These are phyloP conservation scores for Colletotrichum viniferum DNA, from an alignment of 2,329 filamentous ascomycete species.

Conservation along the genomic window DNA sequence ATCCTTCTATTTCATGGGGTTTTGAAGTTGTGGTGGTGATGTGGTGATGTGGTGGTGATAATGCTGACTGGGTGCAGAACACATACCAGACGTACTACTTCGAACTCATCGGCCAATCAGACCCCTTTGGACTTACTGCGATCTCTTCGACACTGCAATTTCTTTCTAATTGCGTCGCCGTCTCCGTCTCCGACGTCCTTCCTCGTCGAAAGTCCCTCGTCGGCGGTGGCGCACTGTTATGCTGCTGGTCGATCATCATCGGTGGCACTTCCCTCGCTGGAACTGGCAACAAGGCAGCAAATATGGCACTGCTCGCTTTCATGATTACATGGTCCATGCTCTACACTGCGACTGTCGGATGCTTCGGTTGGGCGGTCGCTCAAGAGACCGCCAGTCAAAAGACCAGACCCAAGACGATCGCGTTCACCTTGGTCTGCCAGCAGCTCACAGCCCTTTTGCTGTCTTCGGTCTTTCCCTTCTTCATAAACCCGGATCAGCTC, in stretches of 20 bases:
- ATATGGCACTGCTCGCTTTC: constrained; percentile 29
- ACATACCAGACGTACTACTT: constrained; percentile 35
- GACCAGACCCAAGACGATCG: constrained; percentile 32
- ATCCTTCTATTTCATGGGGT: neutral
- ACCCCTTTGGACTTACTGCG: constrained; percentile 31
- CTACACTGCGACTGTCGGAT: constrained; percentile 30
- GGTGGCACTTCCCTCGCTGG: neutral
- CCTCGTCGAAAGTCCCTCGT: neutral
- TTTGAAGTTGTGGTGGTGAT: neutral
- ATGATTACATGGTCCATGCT: constrained; percentile 36
- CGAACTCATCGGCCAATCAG: constrained; percentile 32
- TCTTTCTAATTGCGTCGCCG: neutral
- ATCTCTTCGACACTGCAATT: constrained; percentile 24
- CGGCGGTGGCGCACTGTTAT: neutral
- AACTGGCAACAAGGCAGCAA: constrained; percentile 19
- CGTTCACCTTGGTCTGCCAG: constrained; percentile 32
- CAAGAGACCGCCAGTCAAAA: constrained; percentile 31
- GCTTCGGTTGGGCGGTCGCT: constrained; percentile 32
- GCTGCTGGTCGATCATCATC: neutral
- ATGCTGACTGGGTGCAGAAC: constrained; percentile 16
- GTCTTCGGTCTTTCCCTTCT: constrained; percentile 36
- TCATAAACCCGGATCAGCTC: constrained; percentile 41
- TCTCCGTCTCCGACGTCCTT: neutral
- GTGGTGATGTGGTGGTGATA: too few species aligned
- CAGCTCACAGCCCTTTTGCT: constrained; percentile 27